Evolutionary conservation across 1,284 basidiomycete species (phyloP), one percentile per base, ranked within the genome.

Genomic region (Phlebopus sp.): DNA sequence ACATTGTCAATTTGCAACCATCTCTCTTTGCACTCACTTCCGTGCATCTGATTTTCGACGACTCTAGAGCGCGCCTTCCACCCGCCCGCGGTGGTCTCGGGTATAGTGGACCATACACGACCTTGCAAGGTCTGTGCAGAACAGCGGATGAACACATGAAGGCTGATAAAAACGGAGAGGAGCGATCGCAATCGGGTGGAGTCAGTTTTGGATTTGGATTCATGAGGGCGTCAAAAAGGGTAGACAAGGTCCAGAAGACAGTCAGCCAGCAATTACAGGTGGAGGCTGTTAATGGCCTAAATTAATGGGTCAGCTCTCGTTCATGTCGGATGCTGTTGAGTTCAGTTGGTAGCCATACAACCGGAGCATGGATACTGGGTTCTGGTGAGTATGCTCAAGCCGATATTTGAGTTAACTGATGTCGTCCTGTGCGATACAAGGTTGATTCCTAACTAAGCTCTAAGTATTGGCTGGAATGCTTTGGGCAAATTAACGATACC

Each of bases 1-100:
- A 83, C 49, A 56, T 84, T 10, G 58, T 84, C 36, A 82, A 81
- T 59, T 69, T 90, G 19, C 87, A 89, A 57, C 85, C 86, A 1
- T 72, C 85, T 2, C 67, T 86, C 32, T 87, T 82, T 61, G 70
- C 73, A 9, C 70, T 90, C n/a, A 76, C 75, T 5, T 69, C 70
- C 40, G 70, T 84, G 7, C 86, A 89, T 56, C 66, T 87, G 40
- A 71, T 86, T 37, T 85, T 86, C 55, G 82, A 87, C 53, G 84
- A 87, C 59, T 79, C 82, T 11, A 75, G 81, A 25, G 86, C 86
- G 14, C 74, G 83, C 1, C 59, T 77, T 37, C 50, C 77, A 8
- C 77, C 82, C 0, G 68, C 70, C 44, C 69, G 79, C 43, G 86
- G 84, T 4, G 86, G 86, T 2, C 69, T 89, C 5, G 84, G 84